A percentile compares a stretch with the other conserved stretches of the same genome.
Conservation (phyloP, 208 protist genomes). For the Acanthamoeba castellanii region DNA sequence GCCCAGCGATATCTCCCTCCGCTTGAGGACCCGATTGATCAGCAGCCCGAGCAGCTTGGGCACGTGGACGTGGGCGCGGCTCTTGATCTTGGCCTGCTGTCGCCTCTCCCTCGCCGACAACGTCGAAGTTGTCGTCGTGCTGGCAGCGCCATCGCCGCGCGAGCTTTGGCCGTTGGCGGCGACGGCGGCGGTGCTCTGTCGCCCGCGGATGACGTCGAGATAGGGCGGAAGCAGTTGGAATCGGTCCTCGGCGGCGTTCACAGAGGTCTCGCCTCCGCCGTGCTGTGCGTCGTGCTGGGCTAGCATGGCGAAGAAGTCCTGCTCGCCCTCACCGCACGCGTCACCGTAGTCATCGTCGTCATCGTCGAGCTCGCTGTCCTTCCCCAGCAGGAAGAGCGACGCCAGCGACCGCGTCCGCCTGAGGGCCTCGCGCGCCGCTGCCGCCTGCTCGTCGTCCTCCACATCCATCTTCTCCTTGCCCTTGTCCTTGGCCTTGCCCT, state of each 20-base stretch:
- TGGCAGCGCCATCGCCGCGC: background rate
- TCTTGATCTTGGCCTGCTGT: background rate
- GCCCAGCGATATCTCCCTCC: background rate
- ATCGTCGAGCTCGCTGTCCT: background rate
- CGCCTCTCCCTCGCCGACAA: background rate
- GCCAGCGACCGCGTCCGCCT: background rate
- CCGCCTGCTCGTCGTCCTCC: background rate
- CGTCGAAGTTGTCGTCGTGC: background rate
- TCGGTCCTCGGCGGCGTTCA: background rate
- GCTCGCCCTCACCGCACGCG: background rate
- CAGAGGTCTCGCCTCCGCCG: background rate
- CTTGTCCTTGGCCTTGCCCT: background rate
- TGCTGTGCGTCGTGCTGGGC: background rate
- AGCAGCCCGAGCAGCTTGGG: background rate
- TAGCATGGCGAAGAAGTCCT: slow-evolving; percentile 12
- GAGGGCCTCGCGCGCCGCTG: background rate
- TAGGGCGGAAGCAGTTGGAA: background rate
- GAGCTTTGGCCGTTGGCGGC: background rate
- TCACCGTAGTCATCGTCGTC: background rate
- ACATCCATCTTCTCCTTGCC: background rate
- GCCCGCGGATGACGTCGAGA: background rate
- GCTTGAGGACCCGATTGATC: background rate
- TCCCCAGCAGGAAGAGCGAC: background rate
- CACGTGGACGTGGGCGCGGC: background rate
- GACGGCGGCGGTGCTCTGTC: background rate